Base-by-base conservation (phyloP, 257 asterid species). In the Nyctanthes arbortristis region DNA sequence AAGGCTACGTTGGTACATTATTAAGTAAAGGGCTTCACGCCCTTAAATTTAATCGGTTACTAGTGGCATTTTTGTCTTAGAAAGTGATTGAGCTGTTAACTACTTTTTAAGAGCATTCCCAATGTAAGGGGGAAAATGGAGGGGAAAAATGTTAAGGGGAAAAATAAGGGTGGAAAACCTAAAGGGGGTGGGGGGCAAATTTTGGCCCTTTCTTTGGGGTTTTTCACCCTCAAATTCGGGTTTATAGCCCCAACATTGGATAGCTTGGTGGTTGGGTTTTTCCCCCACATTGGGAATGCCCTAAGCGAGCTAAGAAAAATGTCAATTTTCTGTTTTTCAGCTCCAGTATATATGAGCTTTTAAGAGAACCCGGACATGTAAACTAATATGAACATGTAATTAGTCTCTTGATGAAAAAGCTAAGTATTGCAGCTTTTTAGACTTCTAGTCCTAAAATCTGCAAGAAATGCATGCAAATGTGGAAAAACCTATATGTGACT, bases 401-500 rank as follows among this genome's bases (percentile, higher is more conserved):
- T 5, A 39, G 49, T 39, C 55, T 61, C 66, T 49, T 49, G 66
- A n/a, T 7, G 25, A 66, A 37, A 63, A 28, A 47, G 35, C 54
- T 27, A 40, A 3, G 54, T n/a, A 4, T 49, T 47, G 8, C 54
- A 43, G 7, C 24, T 60, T 37, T n/a, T n/a, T n/a, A n/a, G n/a
- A n/a, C n/a, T n/a, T 61, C 22, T 45, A 57, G 65, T 33, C 8
- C 7, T 55, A 60, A 39, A 56, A 16, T 55, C 40, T 24, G 54
- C 54, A 37, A 39, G 34, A 58, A 61, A 13, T 37, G 65, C 61
- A 37, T 30, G 64, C 65, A 27, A 36, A 64, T 32, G 54, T n/a
- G n/a, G 22, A 40, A 43, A 43, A 4, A 14, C 54, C 54, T 43
- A 8, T 14, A 33, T 45, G 18, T 25, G 66, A 65, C 28, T 11